phyloP scores from a whole-genome alignment of 164 flowering plant genomes.

The Liquidambar formosana region DNA sequence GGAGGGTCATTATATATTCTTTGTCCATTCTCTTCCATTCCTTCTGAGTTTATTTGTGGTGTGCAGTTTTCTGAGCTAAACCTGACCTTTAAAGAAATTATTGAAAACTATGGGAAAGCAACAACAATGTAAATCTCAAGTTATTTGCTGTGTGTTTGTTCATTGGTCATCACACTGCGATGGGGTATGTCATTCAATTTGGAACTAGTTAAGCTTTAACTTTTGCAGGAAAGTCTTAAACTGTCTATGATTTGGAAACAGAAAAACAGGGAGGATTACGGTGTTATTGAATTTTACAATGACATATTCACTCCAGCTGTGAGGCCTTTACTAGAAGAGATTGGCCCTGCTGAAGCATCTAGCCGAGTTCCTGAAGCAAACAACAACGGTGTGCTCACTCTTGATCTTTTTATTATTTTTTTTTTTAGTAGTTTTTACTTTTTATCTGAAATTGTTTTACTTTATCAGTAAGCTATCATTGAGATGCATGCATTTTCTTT shows the following conservation, averaged over 20 bases:
- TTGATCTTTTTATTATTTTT: not conserved
- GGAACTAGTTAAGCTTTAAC: constrained; percentile 2
- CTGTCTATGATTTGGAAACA: constrained; percentile 39
- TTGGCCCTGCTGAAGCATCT: constrained; percentile 58
- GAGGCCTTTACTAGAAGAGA: constrained; percentile 74
- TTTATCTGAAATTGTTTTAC: not conserved
- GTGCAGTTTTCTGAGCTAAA: constrained; percentile 81
- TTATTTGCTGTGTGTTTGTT: constrained; percentile 81
- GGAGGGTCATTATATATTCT: not conserved
- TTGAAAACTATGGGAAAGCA: constrained; percentile 84
- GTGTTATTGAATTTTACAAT: constrained; percentile 88
- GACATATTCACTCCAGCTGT: constrained; percentile 84
- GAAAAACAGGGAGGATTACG: constrained; percentile 77
- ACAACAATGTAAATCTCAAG: constrained; percentile 89
- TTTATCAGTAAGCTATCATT: too few relatives aligned
- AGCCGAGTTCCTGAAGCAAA: constrained; percentile 46
- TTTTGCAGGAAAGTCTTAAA: constrained; percentile 11
- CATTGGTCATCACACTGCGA: constrained; percentile 59
- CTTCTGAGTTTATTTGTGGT: constrained; percentile 6
- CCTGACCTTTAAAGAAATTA: constrained; percentile 81
- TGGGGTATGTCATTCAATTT: constrained; percentile 52
- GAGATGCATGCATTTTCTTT: constrained; percentile 1
- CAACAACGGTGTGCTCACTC: constrained; percentile 45
- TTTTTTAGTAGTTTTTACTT: not conserved
- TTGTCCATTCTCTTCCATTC: constrained; percentile 1